A percentile compares a stretch with the other conserved stretches of the same genome.
Evolutionary conservation across 2,329 filamentous ascomycete genomes (phyloP).

Genomic region (Colletotrichum magnum): DNA sequence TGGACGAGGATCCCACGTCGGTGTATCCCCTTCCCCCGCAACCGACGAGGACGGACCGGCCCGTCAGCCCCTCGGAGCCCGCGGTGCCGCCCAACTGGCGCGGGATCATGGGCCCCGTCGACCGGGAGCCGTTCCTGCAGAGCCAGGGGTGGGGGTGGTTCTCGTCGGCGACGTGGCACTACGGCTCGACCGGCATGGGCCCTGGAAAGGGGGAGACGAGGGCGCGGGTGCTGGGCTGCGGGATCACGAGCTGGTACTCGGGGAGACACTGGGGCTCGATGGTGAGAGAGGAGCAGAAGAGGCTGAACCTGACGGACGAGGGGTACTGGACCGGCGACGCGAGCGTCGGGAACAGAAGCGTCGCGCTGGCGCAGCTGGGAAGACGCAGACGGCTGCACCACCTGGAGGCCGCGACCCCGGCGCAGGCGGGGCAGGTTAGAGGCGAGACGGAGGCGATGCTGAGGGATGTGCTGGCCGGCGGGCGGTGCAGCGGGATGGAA

Average conservation of each 20-base stretch:
- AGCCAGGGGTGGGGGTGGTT: constrained; percentile 62
- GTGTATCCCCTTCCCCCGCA: constrained; percentile 54
- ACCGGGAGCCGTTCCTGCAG: constrained; percentile 56
- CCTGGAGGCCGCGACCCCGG: constrained; percentile 48
- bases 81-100: constrained; percentile 56
- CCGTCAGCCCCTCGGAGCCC: constrained; percentile 51
- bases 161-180: constrained; percentile 58
- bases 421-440: constrained; percentile 53
- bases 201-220: constrained; percentile 58
- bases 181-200: constrained; percentile 55
- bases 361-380: constrained; percentile 51
- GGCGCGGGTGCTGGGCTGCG: constrained; percentile 56
- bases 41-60: constrained; percentile 53
- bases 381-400: constrained; percentile 55
- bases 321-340: constrained; percentile 54
- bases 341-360: constrained; percentile 43
- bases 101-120: constrained; percentile 25
- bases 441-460: constrained; percentile 49
- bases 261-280: constrained; percentile 45
- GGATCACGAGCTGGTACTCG: constrained; percentile 62
- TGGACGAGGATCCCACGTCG: constrained; percentile 42
- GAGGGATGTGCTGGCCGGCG: constrained; percentile 34
- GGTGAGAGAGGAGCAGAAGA: constrained; percentile 51
- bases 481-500: constrained; percentile 57
- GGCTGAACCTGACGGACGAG: constrained; percentile 57